phyloP scores from a whole-genome alignment of 2,329 filamentous ascomycete genomes.

The Diplodia corticola region DNA sequence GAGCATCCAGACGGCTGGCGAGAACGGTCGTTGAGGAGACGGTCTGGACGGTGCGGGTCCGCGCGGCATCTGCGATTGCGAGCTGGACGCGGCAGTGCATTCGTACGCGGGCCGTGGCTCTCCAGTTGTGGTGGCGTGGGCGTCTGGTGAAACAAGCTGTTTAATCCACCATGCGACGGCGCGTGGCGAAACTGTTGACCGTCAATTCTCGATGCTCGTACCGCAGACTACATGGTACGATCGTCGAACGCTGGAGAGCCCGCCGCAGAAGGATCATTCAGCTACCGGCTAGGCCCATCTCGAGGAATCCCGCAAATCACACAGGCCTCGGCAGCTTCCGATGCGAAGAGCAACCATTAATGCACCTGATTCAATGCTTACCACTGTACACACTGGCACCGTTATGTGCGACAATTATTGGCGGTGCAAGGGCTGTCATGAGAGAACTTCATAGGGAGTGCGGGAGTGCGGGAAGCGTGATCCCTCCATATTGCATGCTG shows the following conservation, averaged over 20 bases:
- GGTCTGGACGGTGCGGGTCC: slow-evolving; percentile 48
- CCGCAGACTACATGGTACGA: slow-evolving; percentile 33
- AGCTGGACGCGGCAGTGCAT: slow-evolving; percentile 54
- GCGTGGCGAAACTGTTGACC: slow-evolving; percentile 46
- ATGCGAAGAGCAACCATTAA: slow-evolving; percentile 24
- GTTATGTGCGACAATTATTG: slow-evolving; percentile 36
- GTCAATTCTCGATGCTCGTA: slow-evolving; percentile 43
- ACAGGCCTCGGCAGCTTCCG: slow-evolving; percentile 26
- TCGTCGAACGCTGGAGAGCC: slow-evolving; percentile 29
- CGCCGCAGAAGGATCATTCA: slow-evolving; percentile 30
- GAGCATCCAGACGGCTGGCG: slow-evolving; percentile 50
- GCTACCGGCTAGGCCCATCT: slow-evolving; percentile 31
- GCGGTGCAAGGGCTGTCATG: slow-evolving; percentile 34
- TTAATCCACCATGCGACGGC: slow-evolving; percentile 53
- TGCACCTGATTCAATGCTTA: slow-evolving; percentile 32
- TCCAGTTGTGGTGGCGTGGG: slow-evolving; percentile 50
- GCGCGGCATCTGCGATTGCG: slow-evolving; percentile 44
- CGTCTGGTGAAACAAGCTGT: slow-evolving; percentile 52
- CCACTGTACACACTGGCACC: slow-evolving; percentile 38
- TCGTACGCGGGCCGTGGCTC: slow-evolving; percentile 47
- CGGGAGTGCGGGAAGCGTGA: slow-evolving; percentile 33
- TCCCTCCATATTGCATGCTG: slow-evolving; percentile 35
- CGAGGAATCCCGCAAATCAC: slow-evolving; percentile 33
- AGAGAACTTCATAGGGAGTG: slow-evolving; percentile 37
- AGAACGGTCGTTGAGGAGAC: slow-evolving; percentile 47